These are phyloP conservation scores for Mycena alexandri DNA, from an alignment of 768 basidiomycete genomes.

Conservation along the genomic window DNA sequence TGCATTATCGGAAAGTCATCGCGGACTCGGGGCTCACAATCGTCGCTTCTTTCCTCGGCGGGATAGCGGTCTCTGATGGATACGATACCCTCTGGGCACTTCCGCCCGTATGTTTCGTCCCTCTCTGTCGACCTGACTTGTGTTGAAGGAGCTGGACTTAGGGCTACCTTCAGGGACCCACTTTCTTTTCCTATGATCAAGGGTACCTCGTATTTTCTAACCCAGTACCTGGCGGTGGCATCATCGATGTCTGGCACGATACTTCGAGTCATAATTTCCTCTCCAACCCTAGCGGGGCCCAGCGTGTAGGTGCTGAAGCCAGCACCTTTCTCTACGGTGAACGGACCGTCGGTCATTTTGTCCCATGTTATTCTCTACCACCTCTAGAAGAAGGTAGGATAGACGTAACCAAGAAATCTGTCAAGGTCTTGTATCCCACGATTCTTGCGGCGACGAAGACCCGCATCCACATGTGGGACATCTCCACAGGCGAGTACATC, in stretches of 20 bases:
- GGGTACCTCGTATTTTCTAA: slow-evolving; percentile 7
- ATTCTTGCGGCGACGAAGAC: not conserved
- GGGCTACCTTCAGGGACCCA: slow-evolving; percentile 8
- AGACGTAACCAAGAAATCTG: not conserved
- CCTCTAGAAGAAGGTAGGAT: not conserved
- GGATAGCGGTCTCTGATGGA: slow-evolving; percentile 1
- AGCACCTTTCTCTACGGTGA: slow-evolving; percentile 4
- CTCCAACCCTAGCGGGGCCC: not conserved
- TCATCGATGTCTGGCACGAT: slow-evolving; percentile 16
- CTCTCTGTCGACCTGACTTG: not conserved
- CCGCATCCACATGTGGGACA: slow-evolving; percentile 16
- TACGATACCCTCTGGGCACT: slow-evolving; percentile 8
- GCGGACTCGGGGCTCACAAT: not conserved
- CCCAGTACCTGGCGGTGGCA: not conserved
- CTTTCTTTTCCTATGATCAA: slow-evolving; percentile 13
- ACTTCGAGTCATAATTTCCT: not conserved
- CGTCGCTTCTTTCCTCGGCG: not conserved
- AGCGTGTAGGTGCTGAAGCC: not conserved
- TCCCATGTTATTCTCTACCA: slow-evolving; percentile 5
- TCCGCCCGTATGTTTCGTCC: not conserved
- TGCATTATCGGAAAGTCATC: not conserved
- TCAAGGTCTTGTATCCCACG: not conserved
- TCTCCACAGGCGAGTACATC: slow-evolving; percentile 6
- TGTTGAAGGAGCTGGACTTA: not conserved
- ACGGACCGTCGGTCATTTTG: slow-evolving; percentile 11